These are phyloP conservation scores for Inosperma sp. DNA, from an alignment of 768 basidiomycete genomes.

Conservation along the genomic window DNA sequence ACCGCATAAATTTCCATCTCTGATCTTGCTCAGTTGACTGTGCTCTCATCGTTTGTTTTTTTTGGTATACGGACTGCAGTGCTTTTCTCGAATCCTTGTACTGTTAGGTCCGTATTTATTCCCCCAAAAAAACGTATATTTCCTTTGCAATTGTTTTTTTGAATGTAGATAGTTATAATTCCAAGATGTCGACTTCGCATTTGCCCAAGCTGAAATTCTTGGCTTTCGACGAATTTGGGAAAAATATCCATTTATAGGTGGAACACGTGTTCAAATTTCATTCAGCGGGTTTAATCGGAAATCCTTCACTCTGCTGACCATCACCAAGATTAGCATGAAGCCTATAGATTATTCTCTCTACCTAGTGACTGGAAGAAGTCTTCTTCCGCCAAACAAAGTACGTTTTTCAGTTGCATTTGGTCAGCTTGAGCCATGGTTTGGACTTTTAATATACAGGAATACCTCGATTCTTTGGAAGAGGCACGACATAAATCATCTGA, in stretches of 20 bases:
- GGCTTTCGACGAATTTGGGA: background rate
- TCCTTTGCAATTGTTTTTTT: too few species aligned
- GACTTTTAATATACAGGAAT: slow-evolving; percentile 41
- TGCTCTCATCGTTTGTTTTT: too few species aligned
- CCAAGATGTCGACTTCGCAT: background rate
- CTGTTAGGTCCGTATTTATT: too few species aligned
- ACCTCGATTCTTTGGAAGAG: slow-evolving; percentile 70
- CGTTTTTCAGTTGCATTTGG: slow-evolving; percentile 12
- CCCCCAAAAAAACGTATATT: too few species aligned
- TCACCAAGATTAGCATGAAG: slow-evolving; percentile 7
- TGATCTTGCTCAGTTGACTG: too few species aligned
- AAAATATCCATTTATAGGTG: background rate
- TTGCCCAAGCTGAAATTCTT: background rate
- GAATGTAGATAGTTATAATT: background rate
- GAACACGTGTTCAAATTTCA: too few species aligned
- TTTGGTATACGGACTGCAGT: too few species aligned
- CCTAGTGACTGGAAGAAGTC: slow-evolving; percentile 77
- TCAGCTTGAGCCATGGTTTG: slow-evolving; percentile 10
- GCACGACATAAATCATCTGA: slow-evolving; percentile 31
- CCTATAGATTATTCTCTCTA: slow-evolving; percentile 69
- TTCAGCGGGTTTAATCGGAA: background rate
- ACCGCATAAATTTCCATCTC: too few species aligned
- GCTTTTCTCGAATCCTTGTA: too few species aligned
- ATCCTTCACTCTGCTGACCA: background rate
- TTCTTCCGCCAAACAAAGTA: slow-evolving; percentile 76